Base-by-base conservation (phyloP, 768 basidiomycete species). In the Russula foetens region DNA sequence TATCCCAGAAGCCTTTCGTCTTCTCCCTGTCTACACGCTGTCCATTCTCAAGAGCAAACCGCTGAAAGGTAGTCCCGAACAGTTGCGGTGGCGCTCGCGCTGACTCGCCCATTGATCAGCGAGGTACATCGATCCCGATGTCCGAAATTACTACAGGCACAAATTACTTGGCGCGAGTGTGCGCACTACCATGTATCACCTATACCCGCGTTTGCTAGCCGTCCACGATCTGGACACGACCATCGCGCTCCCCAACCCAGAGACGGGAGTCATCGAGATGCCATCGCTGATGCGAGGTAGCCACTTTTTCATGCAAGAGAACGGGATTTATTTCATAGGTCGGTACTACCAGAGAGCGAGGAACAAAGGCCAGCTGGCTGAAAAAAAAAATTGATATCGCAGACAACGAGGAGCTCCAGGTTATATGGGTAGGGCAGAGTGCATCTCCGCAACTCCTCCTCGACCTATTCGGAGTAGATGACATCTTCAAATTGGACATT, bases 301-400 rank as follows among this genome's bases (percentile, higher is more conserved):
- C 53, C 84, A 98, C 73, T 76, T 78, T 46, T 91, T 86, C 66
- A 98, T 99, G 97, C 84, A 92, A 69, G 82, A 82, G 2, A 79
- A 90, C 67, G 97, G 97, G 0, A 76, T 97, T n/a, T 99, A 98
- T 73, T 77, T 98, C 47, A 85, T 96, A 63, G 90, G 96, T 94
- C 66, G 53, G 80, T 71, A 12, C 15, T 9, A 53, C 56, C 8
- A 59, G 44, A 45, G 24, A 12, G 14, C 21, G n/a, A 54, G 17
- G 12, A 43, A 11, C n/a, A n/a, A n/a, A 14, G 28, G 43, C 31
- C 14, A 21, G 43, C 33, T 38, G 45, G 29, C 44, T 66, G 21
- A 39, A 46, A 50, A 53, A 11, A 14, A 33, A 41, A 26, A n/a
- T 44, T n/a, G 35, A 21, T 17, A 14, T 6, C 12, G 15, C 69